These are phyloP conservation scores for Emericellopsis atlantica DNA, from an alignment of 2,329 filamentous ascomycete genomes.

Conservation along the genomic window DNA sequence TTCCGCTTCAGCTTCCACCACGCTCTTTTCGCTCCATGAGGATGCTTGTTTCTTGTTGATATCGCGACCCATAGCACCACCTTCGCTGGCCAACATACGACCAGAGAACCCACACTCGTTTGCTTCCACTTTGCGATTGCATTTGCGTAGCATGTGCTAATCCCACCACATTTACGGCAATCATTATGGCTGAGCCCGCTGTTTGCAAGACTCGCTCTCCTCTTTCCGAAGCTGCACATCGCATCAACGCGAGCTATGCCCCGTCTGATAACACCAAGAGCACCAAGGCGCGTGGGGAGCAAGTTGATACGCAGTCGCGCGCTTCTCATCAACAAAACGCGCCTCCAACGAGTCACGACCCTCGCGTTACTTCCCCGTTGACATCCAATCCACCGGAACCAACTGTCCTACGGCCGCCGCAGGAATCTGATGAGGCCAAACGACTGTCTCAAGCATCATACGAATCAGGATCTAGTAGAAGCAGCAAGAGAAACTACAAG, in stretches of 20 bases:
- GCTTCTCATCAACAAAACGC: not conserved
- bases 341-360: not conserved
- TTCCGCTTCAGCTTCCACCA: not conserved
- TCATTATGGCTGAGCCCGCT: slow-evolving; percentile 17
- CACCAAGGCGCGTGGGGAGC: slow-evolving; percentile 16
- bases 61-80: too few relatives aligned
- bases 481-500: slow-evolving; percentile 35
- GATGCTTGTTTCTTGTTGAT: not conserved
- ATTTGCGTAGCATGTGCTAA: slow-evolving; percentile 1
- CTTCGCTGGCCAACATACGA: not conserved
- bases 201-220: slow-evolving; percentile 22
- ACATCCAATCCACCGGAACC: slow-evolving; percentile 9
- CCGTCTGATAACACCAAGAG: slow-evolving; percentile 12
- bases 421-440: slow-evolving; percentile 18
- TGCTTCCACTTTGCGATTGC: not conserved
- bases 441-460: slow-evolving; percentile 27
- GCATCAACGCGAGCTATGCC: slow-evolving; percentile 27
- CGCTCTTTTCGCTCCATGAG: not conserved
- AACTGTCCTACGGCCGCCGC: slow-evolving; percentile 13
- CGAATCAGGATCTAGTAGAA: slow-evolving; percentile 24
- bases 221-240: slow-evolving; percentile 32
- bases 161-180: not conserved
- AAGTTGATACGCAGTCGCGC: not conserved
- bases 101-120: not conserved
- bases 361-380: not conserved